Conservation (phyloP, 805 yeast genomes). For the Yarrowia yakushimensis region DNA sequence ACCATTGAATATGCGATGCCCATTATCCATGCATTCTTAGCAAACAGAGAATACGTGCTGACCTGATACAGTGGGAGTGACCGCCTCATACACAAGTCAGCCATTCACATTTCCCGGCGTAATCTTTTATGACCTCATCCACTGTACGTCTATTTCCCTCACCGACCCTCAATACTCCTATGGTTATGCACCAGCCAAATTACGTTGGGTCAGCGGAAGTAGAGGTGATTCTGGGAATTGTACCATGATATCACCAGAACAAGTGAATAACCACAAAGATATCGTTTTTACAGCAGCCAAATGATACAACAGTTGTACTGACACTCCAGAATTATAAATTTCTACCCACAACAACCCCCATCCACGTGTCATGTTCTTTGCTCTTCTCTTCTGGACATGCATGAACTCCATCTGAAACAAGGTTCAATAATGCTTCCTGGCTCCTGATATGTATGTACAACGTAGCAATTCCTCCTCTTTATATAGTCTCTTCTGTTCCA, state of each 20-base stretch:
- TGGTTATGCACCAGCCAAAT: neutral
- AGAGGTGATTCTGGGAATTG: neutral
- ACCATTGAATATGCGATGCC: conserved; percentile 14
- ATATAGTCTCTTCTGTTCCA: neutral
- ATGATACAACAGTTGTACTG: no score
- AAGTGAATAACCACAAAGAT: no score
- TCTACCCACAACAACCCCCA: neutral
- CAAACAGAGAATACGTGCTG: no score
- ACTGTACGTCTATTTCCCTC: neutral
- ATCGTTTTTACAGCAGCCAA: no score
- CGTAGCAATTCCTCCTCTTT: conserved; percentile 12
- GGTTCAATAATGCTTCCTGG: conserved; percentile 17
- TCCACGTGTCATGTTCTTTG: conserved; percentile 21
- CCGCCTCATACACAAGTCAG: neutral
- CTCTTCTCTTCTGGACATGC: neutral
- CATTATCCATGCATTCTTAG: neutral
- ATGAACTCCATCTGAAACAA: conserved; percentile 22
- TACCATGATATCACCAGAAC: no score
- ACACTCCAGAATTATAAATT: neutral
- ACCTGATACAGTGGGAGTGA: neutral
- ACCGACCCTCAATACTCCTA: neutral
- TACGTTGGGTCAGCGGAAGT: conserved; percentile 3
- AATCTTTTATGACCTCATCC: neutral
- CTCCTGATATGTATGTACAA: conserved; percentile 7
- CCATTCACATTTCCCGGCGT: neutral